Evolutionary conservation across 2,329 filamentous ascomycete genomes (phyloP), one percentile per base, ranked within the genome.

Genomic region (Penicillium frequentans): DNA sequence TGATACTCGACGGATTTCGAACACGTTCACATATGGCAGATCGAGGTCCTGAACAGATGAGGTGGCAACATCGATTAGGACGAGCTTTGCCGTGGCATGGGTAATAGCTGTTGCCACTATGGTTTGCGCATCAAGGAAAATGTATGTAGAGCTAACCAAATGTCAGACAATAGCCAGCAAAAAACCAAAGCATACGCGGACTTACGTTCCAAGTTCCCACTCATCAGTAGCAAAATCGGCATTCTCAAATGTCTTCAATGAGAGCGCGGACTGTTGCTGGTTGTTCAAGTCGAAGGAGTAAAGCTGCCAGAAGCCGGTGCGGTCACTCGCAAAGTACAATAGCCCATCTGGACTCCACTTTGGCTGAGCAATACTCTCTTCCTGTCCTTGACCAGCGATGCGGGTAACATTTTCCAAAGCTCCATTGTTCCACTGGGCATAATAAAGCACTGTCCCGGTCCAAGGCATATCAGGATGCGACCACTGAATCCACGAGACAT

Each of bases 401-500:
- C 74, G 60, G 0, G 57, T 70, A 3, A 63, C 43, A 16, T 75
- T 71, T 4, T 61, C 62, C 10, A 80, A 52, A 2, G 65, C 64
- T 0, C 70, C 73, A 44, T 71, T 64, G 1, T 69, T 47, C 75
- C 80, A 84, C 8, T 76, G 71, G 0, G 77, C 81, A 46, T 74
- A 63, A 62, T 75, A 77, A 1, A 84, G 64, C 54, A 78, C 74
- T 2, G 76, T 77, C 1, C 77, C 76, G 1, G 77, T 77, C 72
- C 82, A 85, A 0, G 81, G 80, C 70, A 85, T 77, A 49, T 81
- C 75, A 0, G 82, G 82, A 60, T 84, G 81, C 19, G 80, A 70
- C 82, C 82, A 85, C 57, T 84, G 78, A 13, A 81, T 71, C 82
- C 82, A 85, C n/a, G 70, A 75, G 26, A 84, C 60, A 49, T 74